These are phyloP conservation scores for Trichoderma erinaceum DNA, from an alignment of 495 filamentous ascomycete genomes.

Conservation along the genomic window DNA sequence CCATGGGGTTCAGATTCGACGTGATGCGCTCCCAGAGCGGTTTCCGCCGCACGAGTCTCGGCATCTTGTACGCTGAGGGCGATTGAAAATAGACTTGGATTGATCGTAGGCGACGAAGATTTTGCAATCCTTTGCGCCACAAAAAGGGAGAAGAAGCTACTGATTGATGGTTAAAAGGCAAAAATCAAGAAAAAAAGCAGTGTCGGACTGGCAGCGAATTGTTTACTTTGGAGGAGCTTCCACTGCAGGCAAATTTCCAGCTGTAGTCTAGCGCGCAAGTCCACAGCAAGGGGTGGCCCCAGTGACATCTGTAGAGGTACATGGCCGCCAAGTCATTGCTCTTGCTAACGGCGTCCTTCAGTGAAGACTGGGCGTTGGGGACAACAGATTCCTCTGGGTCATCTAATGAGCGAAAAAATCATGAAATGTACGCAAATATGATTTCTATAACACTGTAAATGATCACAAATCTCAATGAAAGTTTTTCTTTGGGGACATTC, in stretches of 20 bases:
- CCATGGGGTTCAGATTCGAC: constrained; percentile 74
- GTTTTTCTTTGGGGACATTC: neutral
- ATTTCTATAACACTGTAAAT: no score
- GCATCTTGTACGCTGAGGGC: neutral
- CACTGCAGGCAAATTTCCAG: neutral
- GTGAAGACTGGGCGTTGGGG: no score
- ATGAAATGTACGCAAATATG: no score
- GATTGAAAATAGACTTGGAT: neutral
- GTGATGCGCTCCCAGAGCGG: constrained; percentile 71
- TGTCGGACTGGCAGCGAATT: neutral
- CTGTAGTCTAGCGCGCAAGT: neutral
- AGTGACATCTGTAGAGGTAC: constrained; percentile 6
- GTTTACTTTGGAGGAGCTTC: constrained; percentile 7
- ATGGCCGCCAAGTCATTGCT: neutral
- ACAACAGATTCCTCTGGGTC: no score
- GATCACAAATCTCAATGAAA: no score
- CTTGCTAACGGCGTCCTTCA: neutral
- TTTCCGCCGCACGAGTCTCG: constrained; percentile 55
- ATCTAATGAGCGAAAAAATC: no score
- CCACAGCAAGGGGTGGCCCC: constrained; percentile 5
- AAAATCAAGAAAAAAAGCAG: neutral
- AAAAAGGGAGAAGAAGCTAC: neutral
- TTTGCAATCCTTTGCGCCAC: neutral
- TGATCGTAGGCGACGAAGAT: neutral
- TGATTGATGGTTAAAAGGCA: neutral